Base-by-base conservation (phyloP, 2,329 filamentous ascomycete genomes). In the Aspergillus versicolor region DNA sequence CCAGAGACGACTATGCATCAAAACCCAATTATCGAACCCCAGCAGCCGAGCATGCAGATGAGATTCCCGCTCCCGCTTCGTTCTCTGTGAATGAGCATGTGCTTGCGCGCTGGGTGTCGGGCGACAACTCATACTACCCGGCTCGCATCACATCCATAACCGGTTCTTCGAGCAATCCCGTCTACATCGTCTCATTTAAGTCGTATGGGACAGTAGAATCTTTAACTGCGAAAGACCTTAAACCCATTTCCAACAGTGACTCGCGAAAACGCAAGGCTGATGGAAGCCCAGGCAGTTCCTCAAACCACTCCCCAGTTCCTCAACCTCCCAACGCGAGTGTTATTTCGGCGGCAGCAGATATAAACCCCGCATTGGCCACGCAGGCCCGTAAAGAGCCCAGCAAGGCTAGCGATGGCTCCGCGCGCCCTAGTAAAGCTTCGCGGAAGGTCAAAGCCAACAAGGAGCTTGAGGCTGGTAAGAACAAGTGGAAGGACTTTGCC, bases 161-260 rank as follows among this genome's bases (percentile, higher is more conserved):
- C 21, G 94, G 94, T 57, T 96, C 92, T 8, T 88, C 88, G n/a
- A 89, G 87, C 43, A 90, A 91, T 52, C 93, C 92, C 37, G 90
- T 97, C 62, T 99, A 97, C 73, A 89, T 91, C 47, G 92, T 99
- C 74, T 94, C 90, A 66, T 99, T 97, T 81, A 93, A 95, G 77
- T 90, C 86, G 68, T 97, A 97, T 77, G 72, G 73, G 49, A 91
- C 84, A 21, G 91, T 88, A 45, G 92, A 96, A 75, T 94, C 90
- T 34, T 77, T 96, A 59, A 85, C 88, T 59, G 86, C 89, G 60
- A 88, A 89, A 74, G 92, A 97, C 69, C 90, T 97, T 63, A 88
- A 90, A 67, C 90, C 92, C 50, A 78, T 94, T 37, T 84, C 85
- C 50, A 72, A 73, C 61, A 87, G 84, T 75, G 82, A 85, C 68